A percentile compares a stretch with the other conserved stretches of the same genome.
Evolutionary conservation across 1,284 basidiomycete genomes (phyloP).

Genomic region (Microstroma glucosiphilum): DNA sequence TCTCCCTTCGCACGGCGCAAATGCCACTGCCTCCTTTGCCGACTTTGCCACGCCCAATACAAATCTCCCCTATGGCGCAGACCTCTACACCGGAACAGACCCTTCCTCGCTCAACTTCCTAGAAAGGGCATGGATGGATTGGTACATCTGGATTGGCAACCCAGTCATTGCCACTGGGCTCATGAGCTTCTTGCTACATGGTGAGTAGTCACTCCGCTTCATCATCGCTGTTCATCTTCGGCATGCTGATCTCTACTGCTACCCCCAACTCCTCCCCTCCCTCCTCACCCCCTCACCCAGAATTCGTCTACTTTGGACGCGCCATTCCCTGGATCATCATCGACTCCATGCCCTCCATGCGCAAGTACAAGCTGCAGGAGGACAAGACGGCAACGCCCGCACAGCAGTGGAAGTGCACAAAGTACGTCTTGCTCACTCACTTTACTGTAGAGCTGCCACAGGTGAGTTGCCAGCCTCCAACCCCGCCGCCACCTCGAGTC

Average conservation of each 20-base stretch:
- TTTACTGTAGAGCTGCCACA: constrained; percentile 86
- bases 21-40: not conserved
- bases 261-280: not conserved
- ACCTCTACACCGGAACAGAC: constrained; percentile 43
- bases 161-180: constrained; percentile 89
- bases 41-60: not conserved
- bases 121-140: constrained; percentile 52
- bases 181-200: constrained; percentile 87
- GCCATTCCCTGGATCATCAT: constrained; percentile 93
- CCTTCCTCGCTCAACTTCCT: constrained; percentile 30
- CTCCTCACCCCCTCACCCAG: not conserved
- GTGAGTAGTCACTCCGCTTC: constrained; percentile 52
- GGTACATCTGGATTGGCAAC: constrained; percentile 59
- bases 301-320: constrained; percentile 95
- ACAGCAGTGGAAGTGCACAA: constrained; percentile 95
- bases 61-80: constrained; percentile 17
- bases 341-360: constrained; percentile 87
- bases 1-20: not conserved
- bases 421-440: constrained; percentile 87
- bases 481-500: no score
- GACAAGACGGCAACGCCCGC: constrained; percentile 68
- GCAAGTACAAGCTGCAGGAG: constrained; percentile 83
- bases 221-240: not conserved
- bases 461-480: not conserved
- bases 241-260: not conserved